Conservation (phyloP, 495 filamentous ascomycete genomes). For the Oidiodendron maius region DNA sequence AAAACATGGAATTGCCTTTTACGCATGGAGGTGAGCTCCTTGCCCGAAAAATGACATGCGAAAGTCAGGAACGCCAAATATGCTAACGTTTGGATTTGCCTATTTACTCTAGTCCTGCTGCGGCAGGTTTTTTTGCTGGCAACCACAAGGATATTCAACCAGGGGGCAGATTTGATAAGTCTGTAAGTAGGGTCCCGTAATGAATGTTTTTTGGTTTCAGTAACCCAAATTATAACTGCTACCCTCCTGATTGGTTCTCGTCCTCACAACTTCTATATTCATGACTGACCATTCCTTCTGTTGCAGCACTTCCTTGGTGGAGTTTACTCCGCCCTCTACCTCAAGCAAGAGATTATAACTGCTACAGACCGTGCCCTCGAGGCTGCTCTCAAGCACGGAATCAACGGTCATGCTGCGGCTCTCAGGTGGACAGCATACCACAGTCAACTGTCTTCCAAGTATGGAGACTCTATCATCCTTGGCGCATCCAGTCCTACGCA, state of each 20-base stretch:
- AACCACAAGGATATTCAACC: background rate
- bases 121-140: background rate
- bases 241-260: no score
- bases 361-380: background rate
- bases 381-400: background rate
- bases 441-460: background rate
- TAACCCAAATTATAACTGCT: no score
- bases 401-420: background rate
- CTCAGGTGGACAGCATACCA: background rate
- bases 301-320: background rate
- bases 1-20: background rate
- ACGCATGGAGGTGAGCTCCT: background rate
- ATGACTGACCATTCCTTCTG: background rate
- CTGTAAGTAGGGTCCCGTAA: background rate
- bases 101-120: background rate
- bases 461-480: background rate
- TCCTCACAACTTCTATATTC: no score
- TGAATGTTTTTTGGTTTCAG: background rate
- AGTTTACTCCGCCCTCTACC: background rate
- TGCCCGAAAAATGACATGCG: background rate
- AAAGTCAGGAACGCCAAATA: no score
- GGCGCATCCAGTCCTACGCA: background rate
- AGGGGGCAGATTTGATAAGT: background rate
- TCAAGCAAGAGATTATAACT: background rate
- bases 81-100: no score